Percentiles rank a stretch among this genome's conserved stretches.
phyloP scores from a whole-genome alignment of 1,284 basidiomycete species.

The Ganoderma lingzhi region DNA sequence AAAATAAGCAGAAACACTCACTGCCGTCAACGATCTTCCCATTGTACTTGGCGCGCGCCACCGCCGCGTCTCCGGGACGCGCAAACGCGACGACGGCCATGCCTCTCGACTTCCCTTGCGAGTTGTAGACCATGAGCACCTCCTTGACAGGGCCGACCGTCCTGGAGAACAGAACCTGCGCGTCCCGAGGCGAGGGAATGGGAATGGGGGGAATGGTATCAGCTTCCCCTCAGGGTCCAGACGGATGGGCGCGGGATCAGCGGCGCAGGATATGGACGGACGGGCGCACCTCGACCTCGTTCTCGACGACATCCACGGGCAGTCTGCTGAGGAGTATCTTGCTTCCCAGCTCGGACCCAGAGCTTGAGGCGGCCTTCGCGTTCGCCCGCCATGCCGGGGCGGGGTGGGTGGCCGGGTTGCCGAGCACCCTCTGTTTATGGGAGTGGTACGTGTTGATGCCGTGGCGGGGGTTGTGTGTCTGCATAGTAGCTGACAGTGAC shows the following conservation, averaged over 20 bases:
- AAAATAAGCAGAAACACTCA: conserved; percentile 48
- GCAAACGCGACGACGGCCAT: conserved; percentile 78
- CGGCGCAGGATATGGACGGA: conserved; percentile 6
- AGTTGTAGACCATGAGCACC: conserved; percentile 74
- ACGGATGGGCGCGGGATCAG: conserved; percentile 5
- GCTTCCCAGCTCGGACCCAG: conserved; percentile 54
- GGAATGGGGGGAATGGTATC: background rate
- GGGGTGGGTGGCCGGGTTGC: conserved; percentile 58
- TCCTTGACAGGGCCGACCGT: conserved; percentile 78
- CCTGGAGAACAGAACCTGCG: conserved; percentile 74
- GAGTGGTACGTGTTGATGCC: conserved; percentile 56
- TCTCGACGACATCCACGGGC: conserved; percentile 73
- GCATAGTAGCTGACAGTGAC: conserved; percentile 28
- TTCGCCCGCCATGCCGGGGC: conserved; percentile 66
- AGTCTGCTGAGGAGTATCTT: conserved; percentile 75
- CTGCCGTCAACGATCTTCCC: conserved; percentile 80
- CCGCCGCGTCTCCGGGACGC: conserved; percentile 62
- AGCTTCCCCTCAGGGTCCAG: conserved; percentile 8
- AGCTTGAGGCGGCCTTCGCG: conserved; percentile 42
- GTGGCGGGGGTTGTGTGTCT: conserved; percentile 41
- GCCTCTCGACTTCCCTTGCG: conserved; percentile 73
- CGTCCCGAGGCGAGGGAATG: background rate
- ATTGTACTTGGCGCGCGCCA: conserved; percentile 72
- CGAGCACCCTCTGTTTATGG: conserved; percentile 63
- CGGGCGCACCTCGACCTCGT: conserved; percentile 69